Evolutionary conservation across 2,329 filamentous ascomycete genomes (phyloP).

Genomic region (Parastagonospora nodorum): DNA sequence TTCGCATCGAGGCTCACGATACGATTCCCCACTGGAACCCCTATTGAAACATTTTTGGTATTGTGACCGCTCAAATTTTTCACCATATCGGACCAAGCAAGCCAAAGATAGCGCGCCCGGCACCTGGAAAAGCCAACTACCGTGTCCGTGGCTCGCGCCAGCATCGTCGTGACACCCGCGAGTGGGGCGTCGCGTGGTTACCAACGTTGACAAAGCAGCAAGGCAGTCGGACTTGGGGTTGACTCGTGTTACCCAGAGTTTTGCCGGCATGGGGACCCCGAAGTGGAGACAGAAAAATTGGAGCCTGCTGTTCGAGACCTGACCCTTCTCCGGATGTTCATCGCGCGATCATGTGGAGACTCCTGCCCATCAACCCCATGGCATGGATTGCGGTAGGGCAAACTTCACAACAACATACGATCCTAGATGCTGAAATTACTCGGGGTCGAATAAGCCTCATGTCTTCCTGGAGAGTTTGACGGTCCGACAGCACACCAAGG

Average conservation of each 20-base stretch:
- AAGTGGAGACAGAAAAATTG: conserved; percentile 3
- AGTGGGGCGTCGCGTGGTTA: conserved; percentile 4
- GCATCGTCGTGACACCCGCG: conserved; percentile 2
- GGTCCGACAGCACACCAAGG: background rate
- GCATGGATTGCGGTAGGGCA: background rate
- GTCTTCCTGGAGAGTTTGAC: background rate
- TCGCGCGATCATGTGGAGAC: background rate
- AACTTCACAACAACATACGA: background rate
- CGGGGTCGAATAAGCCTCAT: background rate
- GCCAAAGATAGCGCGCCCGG: background rate
- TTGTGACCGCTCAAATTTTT: background rate
- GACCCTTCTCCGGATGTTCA: background rate
- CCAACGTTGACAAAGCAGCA: background rate
- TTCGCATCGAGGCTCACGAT: too few relatives aligned
- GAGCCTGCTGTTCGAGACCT: background rate
- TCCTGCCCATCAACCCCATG: background rate
- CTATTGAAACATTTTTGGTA: background rate
- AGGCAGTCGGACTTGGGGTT: background rate
- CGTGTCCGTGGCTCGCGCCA: conserved; percentile 1
- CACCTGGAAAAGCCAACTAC: background rate
- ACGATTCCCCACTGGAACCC: too few relatives aligned
- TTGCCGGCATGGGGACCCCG: background rate
- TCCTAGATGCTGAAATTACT: background rate
- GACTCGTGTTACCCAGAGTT: background rate
- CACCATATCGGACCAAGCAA: background rate